Base-by-base conservation (phyloP, 192 early-diverging fungal genomes). In the Entrophospora sp. region DNA sequence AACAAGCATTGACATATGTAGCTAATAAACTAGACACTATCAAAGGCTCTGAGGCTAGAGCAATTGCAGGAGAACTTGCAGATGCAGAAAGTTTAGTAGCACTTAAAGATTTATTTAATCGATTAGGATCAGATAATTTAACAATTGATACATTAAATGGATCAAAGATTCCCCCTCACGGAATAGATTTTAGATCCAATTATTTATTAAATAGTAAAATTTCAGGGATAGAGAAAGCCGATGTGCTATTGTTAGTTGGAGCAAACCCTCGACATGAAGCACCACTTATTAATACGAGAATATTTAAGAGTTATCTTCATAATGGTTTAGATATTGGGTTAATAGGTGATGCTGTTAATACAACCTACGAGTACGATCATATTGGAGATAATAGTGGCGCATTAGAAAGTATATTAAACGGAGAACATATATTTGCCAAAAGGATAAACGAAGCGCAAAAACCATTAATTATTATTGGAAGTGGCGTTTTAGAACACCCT, bases 181-280 rank as follows among this genome's bases (percentile, higher is more conserved):
- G 79, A 58, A 74, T 75, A 44, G 96, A 97, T 70, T 84, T 98
- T 77, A 87, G 96, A 25, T 78, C 91, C 63, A 91, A 92, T 80
- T 97, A 96, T 74, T 67, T 89, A 6, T 74, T 94, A 61, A 95
- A 94, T 79, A 72, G 85, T 38, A 83, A 88, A 34, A 83, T 98
- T 60, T 82, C 84, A 18, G 93, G 91, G 48, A 83, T 94, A 45
- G 96, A 98, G 77, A 87, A 90, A 30, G 96, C 96, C 20, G 96
- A 98, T 73, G 89, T 81, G 5, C 78, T 98, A 8, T 81, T 98
- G 31, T 75, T 98, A 38, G 74, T 98, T 22, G 96, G 94, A 28
- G 91, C 95, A 28, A 97, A 98, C 79, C 96, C 96, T 32, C 89
- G 93, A 27, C 94, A 92, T 67, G 96, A 98, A 78, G 96, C 91